A percentile compares a stretch with the other conserved stretches of the same genome.
Evolutionary conservation across 805 yeast genomes (phyloP).

Genomic region (Lachancea quebecensis): DNA sequence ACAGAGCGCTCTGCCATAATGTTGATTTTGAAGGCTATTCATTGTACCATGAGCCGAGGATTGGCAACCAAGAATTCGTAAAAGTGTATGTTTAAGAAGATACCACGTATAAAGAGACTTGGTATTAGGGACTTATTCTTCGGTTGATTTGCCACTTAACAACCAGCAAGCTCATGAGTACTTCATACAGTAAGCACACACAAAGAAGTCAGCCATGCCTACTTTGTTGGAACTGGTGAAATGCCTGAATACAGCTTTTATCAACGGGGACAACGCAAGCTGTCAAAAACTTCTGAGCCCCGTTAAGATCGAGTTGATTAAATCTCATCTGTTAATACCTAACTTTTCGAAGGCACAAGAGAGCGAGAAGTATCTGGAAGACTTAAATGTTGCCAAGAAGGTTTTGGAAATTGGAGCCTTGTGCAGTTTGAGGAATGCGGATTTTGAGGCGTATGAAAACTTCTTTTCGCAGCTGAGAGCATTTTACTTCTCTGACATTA

Average conservation of each 20-base stretch:
- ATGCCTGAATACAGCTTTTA: conserved; percentile 60
- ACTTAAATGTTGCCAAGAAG: conserved; percentile 70
- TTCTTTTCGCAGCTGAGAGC: conserved; percentile 68
- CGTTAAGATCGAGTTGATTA: conserved; percentile 72
- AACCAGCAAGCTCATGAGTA: not conserved
- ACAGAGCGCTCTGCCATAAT: no score
- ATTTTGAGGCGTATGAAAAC: conserved; percentile 63
- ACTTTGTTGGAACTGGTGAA: conserved; percentile 65
- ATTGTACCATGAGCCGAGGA: no score
- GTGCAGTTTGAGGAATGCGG: conserved; percentile 56
- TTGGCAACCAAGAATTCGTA: no score
- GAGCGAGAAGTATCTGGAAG: conserved; percentile 41
- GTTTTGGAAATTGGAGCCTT: conserved; percentile 87
- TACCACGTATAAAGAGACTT: no score
- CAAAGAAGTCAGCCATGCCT: conserved; percentile 21
- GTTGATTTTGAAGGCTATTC: no score
- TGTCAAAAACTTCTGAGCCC: conserved; percentile 61
- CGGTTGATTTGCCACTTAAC: not conserved
- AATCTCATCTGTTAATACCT: conserved; percentile 73
- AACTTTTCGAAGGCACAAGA: conserved; percentile 34
- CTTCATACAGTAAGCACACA: not conserved
- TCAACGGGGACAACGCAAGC: conserved; percentile 49
- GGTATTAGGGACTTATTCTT: no score
- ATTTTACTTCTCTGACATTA: conserved; percentile 48
- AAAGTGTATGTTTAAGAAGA: no score